A percentile compares a stretch with the other conserved stretches of the same genome.
These are phyloP conservation scores for Boletus eberwhitei DNA, from an alignment of 768 basidiomycete genomes.

Conservation along the genomic window DNA sequence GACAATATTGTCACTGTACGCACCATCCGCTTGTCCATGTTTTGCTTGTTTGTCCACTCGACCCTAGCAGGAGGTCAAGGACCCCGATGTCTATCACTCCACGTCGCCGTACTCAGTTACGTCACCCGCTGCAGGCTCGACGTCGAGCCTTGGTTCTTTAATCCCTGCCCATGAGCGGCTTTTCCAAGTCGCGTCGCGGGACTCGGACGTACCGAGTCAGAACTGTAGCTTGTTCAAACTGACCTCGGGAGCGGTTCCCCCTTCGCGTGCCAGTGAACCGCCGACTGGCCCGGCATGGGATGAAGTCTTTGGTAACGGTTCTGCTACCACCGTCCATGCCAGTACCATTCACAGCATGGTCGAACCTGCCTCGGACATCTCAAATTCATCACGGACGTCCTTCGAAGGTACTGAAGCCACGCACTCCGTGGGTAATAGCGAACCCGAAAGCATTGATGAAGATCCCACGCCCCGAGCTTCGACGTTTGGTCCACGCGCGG, in stretches of 20 bases:
- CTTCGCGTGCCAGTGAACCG: background rate
- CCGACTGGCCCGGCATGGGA: slow-evolving; percentile 5
- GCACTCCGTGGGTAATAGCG: slow-evolving; percentile 3
- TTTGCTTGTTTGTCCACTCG: slow-evolving; percentile 4
- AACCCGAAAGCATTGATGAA: slow-evolving; percentile 12
- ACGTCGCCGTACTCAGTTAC: slow-evolving; percentile 11
- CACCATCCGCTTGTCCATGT: background rate
- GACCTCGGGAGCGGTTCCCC: background rate
- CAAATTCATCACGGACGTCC: background rate
- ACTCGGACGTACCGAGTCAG: slow-evolving; percentile 6
- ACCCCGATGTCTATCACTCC: slow-evolving; percentile 2
- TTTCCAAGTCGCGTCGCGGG: slow-evolving; percentile 17
- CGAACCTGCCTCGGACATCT: background rate
- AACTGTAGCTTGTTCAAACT: background rate
- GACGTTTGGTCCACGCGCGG: slow-evolving; percentile 12
- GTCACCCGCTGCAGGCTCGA: slow-evolving; percentile 22
- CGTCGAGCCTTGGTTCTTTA: slow-evolving; percentile 30
- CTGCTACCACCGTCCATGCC: slow-evolving; percentile 2
- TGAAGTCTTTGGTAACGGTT: slow-evolving; percentile 5
- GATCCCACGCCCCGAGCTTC: slow-evolving; percentile 26
- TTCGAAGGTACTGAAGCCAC: slow-evolving; percentile 4
- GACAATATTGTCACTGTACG: slow-evolving; percentile 13
- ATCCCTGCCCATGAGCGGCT: slow-evolving; percentile 25
- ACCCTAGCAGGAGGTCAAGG: slow-evolving; percentile 4
- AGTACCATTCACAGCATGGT: background rate